Base-by-base conservation (phyloP, 2,329 filamentous ascomycete genomes). In the Botrytis deweyae region DNA sequence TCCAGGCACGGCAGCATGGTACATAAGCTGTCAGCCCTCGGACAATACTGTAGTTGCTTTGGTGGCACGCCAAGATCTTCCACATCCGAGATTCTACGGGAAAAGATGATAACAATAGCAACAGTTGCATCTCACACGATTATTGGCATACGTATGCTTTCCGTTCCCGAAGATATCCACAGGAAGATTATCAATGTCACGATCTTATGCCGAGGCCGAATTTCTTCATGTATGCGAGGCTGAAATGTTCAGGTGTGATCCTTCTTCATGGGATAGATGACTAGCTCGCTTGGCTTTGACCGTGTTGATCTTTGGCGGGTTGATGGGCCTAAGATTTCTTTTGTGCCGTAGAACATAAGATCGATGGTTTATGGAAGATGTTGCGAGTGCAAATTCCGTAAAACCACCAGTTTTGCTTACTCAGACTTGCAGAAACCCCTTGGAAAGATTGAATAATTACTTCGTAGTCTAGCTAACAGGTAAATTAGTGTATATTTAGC, bases 31-130 rank as follows among this genome's bases (percentile, higher is more conserved):
- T 72, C 71, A 69, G 71, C 55, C 44, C 71, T 69, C 71, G 71
- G 71, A 72, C 71, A 72, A 44, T 49, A 61, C 46, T 68, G 46
- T 67, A 58, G 61, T 55, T 42, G 46, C 70, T 72, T 69, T 29
- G 52, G 64, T 72, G 40, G 64, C 25, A 69, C 22, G 42, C 52
- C 71, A 69, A 72, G 64, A 49, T n/a, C 63, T 38, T 59, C 58
- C 44, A 46, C 55, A 68, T 69, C 40, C 42, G 33, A 69, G 25
- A 29, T 44, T 46, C 36, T 46, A 58, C 70, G 64, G 38, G 40
- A 69, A 62, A 69, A 36, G 49, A 52, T 72, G 71, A 69, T 62
- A 72, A 72, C 64, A 72, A 72, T 72, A 72, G 71, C 33, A 72
- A 69, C 42, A 42, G 6, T 33, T 70, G 29, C 52, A 62, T 62